Conservation (phyloP, 1,139 yeast species). For the Waltiozyma sp. region DNA sequence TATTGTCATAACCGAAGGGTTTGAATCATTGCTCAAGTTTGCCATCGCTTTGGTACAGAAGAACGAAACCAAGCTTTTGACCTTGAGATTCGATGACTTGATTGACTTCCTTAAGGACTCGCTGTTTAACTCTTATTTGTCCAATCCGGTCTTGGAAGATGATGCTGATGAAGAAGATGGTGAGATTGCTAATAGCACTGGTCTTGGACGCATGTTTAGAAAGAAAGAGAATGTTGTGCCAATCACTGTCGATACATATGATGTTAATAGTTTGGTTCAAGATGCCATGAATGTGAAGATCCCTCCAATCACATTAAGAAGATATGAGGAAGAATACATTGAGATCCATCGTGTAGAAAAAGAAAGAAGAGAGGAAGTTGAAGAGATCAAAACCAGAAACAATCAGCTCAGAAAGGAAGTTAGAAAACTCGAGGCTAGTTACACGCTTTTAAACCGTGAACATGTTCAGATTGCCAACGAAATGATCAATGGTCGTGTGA, state of each 20-base stretch:
- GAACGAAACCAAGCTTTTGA: constrained; percentile 48
- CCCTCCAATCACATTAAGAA: constrained; percentile 57
- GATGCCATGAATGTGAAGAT: constrained; percentile 70
- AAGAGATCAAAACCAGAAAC: constrained; percentile 50
- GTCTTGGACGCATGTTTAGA: constrained; percentile 10
- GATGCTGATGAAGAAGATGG: not conserved
- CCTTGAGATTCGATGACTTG: constrained; percentile 62
- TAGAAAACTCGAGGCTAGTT: constrained; percentile 60
- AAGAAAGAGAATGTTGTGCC: constrained; percentile 9
- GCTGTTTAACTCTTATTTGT: constrained; percentile 60
- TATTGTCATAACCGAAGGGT: constrained; percentile 78
- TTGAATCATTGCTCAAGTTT: constrained; percentile 71
- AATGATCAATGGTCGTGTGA: constrained; percentile 50
- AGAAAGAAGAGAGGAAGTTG: constrained; percentile 61
- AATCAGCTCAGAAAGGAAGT: constrained; percentile 67
- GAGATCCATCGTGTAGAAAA: constrained; percentile 62
- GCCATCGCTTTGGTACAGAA: constrained; percentile 67
- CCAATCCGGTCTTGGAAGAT: constrained; percentile 23
- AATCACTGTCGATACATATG: constrained; percentile 31
- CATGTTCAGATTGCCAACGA: constrained; percentile 73
- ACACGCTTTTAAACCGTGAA: constrained; percentile 63
- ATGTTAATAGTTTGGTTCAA: constrained; percentile 60
- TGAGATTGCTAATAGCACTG: constrained; percentile 1
- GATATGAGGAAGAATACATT: constrained; percentile 63
- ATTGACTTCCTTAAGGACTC: constrained; percentile 68